Conservation (phyloP, 2,329 filamentous ascomycete species). For the Botrytis sinoallii region DNA sequence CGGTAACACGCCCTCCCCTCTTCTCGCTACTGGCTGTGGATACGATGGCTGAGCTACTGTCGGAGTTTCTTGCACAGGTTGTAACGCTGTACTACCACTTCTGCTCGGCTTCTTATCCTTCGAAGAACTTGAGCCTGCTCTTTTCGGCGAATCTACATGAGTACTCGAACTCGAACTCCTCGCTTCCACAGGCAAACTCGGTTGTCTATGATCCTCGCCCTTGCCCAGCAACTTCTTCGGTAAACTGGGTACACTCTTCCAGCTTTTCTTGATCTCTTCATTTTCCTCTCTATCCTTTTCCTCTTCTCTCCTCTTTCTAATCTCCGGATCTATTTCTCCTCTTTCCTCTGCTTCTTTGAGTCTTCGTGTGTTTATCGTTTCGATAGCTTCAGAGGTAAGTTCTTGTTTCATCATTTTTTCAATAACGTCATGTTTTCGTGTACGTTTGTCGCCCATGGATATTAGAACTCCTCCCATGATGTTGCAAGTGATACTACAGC, state of each 20-base stretch:
- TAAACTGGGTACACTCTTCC: conserved; percentile 30
- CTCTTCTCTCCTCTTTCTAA: conserved; percentile 49
- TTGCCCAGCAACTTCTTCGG: conserved; percentile 33
- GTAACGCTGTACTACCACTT: conserved; percentile 16
- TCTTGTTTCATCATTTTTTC: conserved; percentile 73
- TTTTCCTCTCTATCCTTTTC: conserved; percentile 44
- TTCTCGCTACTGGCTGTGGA: conserved; percentile 18
- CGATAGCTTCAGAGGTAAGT: conserved; percentile 62
- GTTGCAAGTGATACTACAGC: conserved; percentile 73
- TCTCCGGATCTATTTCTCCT: conserved; percentile 27
- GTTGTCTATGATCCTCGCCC: conserved; percentile 32
- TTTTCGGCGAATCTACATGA: conserved; percentile 16
- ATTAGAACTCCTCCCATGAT: conserved; percentile 74
- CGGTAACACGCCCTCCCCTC: neutral
- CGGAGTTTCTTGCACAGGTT: conserved; percentile 23
- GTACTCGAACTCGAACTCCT: conserved; percentile 19
- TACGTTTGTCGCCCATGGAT: conserved; percentile 68
- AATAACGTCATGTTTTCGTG: conserved; percentile 80
- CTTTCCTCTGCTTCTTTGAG: conserved; percentile 71
- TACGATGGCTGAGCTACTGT: conserved; percentile 15
- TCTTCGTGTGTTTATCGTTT: conserved; percentile 78
- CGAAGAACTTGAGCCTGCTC: conserved; percentile 14
- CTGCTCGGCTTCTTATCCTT: conserved; percentile 17
- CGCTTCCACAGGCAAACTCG: conserved; percentile 26
- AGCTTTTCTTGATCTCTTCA: conserved; percentile 31